Evolutionary conservation across 2,329 filamentous ascomycete species (phyloP).

Genomic region (Beauveria asiatica): DNA sequence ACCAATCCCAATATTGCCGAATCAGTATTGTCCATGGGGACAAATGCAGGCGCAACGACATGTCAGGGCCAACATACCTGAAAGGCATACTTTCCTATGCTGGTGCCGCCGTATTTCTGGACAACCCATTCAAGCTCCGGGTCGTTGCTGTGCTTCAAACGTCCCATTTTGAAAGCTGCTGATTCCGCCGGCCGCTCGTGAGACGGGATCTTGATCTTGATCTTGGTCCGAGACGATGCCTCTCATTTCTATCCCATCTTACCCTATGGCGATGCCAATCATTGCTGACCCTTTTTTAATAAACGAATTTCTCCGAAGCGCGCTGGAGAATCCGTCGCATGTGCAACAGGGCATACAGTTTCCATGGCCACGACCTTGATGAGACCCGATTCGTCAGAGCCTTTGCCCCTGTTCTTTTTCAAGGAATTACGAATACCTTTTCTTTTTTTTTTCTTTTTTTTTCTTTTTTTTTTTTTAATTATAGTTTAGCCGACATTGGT

Average conservation of each 20-base stretch:
- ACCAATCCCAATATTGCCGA: background rate
- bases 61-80: background rate
- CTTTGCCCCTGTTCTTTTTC: background rate
- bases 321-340: background rate
- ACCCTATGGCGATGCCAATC: background rate
- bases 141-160: background rate
- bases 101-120: constrained; percentile 5
- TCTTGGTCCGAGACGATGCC: too few relatives aligned
- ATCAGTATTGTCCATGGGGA: background rate
- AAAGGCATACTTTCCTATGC: constrained; percentile 1
- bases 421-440: background rate
- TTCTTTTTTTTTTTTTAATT: too few relatives aligned
- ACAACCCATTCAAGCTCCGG: background rate
- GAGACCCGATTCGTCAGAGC: background rate
- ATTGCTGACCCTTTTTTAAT: background rate
- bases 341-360: background rate
- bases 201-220: too few relatives aligned
- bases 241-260: too few relatives aligned
- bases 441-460: too few relatives aligned
- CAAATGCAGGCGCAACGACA: background rate
- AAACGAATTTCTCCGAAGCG: background rate
- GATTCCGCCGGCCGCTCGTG: background rate
- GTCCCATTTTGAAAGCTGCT: background rate
- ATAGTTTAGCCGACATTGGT: too few relatives aligned
- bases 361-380: background rate